phyloP scores from a whole-genome alignment of 495 filamentous ascomycete genomes.

The Neurospora sp. region DNA sequence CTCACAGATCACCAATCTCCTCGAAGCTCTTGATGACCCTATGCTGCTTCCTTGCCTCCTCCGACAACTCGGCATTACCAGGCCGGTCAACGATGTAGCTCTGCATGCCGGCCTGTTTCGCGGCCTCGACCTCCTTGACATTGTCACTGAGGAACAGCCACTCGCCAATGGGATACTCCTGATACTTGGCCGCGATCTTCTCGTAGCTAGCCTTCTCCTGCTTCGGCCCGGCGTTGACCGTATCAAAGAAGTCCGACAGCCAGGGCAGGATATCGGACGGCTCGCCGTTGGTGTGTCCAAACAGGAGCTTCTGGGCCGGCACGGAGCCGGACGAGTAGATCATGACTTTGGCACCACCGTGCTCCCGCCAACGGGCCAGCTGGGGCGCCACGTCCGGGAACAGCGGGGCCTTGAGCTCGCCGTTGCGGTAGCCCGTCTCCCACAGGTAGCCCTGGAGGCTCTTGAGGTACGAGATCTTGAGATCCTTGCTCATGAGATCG shows the following conservation, averaged over 20 bases:
- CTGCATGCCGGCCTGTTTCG: conserved; percentile 52
- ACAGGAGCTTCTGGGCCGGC: conserved; percentile 60
- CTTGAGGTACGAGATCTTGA: conserved; percentile 61
- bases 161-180: conserved; percentile 27
- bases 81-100: conserved; percentile 49
- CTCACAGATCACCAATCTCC: conserved; percentile 14
- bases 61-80: conserved; percentile 48
- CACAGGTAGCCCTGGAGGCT: conserved; percentile 65
- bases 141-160: conserved; percentile 67
- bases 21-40: conserved; percentile 38
- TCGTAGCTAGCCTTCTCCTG: conserved; percentile 48
- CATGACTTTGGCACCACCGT: conserved; percentile 37
- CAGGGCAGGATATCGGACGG: conserved; percentile 45
- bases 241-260: conserved; percentile 57
- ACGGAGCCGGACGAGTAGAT: conserved; percentile 68
- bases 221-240: conserved; percentile 64
- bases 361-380: conserved; percentile 39
- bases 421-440: conserved; percentile 51
- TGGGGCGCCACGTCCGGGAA: conserved; percentile 55
- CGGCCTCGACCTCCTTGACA: conserved; percentile 57
- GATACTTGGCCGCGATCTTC: conserved; percentile 39
- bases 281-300: conserved; percentile 48
- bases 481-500: conserved; percentile 53
- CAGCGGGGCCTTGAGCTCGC: conserved; percentile 52
- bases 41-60: conserved; percentile 32